Percentiles rank a stretch among this genome's conserved stretches.
phyloP scores from a whole-genome alignment of 495 filamentous ascomycete genomes.

The Annulohypoxylon stygium region DNA sequence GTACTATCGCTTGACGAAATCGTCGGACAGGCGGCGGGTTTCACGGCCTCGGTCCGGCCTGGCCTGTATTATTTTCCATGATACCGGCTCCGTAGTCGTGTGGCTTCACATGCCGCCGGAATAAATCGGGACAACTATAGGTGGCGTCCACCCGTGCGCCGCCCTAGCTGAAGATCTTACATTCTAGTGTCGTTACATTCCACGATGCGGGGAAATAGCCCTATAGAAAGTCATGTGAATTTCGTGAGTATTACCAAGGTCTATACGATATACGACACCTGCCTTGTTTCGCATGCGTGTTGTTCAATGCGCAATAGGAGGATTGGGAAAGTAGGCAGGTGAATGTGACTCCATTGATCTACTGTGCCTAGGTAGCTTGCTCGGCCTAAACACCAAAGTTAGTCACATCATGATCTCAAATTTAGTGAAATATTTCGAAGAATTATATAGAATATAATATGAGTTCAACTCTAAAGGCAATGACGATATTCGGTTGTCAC shows the following conservation, averaged over 20 bases:
- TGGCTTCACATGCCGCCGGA: conserved; percentile 39
- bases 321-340: not conserved
- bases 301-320: not conserved
- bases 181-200: conserved; percentile 6
- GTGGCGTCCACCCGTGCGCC: not conserved
- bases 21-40: not conserved
- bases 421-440: too few relatives aligned
- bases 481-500: not conserved
- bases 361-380: not conserved
- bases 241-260: not conserved
- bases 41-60: conserved; percentile 5
- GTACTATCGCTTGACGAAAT: not conserved
- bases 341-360: too few relatives aligned
- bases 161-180: not conserved
- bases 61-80: not conserved
- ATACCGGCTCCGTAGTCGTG: conserved; percentile 8
- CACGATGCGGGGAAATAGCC: conserved; percentile 27
- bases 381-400: too few relatives aligned
- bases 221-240: conserved; percentile 16
- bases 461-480: not conserved
- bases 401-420: too few relatives aligned
- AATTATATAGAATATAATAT: not conserved
- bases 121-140: conserved; percentile 22
- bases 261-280: not conserved
- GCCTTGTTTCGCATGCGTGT: not conserved